A percentile compares a stretch with the other conserved stretches of the same genome.
These are phyloP conservation scores for Trypanosoma caninum DNA, from an alignment of 208 protist genomes.

Conservation along the genomic window DNA sequence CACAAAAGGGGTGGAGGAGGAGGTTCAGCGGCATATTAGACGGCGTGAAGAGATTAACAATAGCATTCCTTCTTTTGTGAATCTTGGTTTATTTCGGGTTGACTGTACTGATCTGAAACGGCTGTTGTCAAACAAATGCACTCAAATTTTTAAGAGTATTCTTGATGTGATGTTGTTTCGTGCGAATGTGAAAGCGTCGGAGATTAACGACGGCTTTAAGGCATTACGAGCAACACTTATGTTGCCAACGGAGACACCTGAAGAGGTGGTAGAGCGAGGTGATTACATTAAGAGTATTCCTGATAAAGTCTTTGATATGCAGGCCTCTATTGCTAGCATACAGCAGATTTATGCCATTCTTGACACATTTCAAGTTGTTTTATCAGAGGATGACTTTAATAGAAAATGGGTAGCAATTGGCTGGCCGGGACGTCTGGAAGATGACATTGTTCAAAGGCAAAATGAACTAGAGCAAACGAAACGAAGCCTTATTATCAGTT, in stretches of 20 bases:
- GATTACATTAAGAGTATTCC: slow-evolving; percentile 90
- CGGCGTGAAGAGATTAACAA: slow-evolving; percentile 55
- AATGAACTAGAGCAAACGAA: slow-evolving; percentile 92
- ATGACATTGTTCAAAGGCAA: slow-evolving; percentile 86
- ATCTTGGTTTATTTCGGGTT: slow-evolving; percentile 79
- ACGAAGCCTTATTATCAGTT: slow-evolving; percentile 74
- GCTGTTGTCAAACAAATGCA: slow-evolving; percentile 75
- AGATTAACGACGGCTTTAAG: slow-evolving; percentile 65
- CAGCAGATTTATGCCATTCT: slow-evolving; percentile 85
- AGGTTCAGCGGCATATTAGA: slow-evolving; percentile 68
- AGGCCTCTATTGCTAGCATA: slow-evolving; percentile 66
- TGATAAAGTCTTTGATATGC: slow-evolving; percentile 83
- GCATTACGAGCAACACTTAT: slow-evolving; percentile 60
- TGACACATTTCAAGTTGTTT: slow-evolving; percentile 86
- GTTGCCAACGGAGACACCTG: slow-evolving; percentile 74
- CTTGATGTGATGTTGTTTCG: slow-evolving; percentile 76
- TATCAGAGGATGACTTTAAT: slow-evolving; percentile 93
- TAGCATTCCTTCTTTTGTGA: slow-evolving; percentile 51
- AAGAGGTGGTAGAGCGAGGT: slow-evolving; percentile 86
- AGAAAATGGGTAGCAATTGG: slow-evolving; percentile 89
- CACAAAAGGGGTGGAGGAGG: slow-evolving; percentile 66
- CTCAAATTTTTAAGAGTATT: slow-evolving; percentile 44
- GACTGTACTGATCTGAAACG: slow-evolving; percentile 75
- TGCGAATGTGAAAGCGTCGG: slow-evolving; percentile 63
- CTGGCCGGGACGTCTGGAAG: slow-evolving; percentile 88